Base-by-base conservation (phyloP, 78 protist genomes). In the Anaeramoeba flamelloides region DNA sequence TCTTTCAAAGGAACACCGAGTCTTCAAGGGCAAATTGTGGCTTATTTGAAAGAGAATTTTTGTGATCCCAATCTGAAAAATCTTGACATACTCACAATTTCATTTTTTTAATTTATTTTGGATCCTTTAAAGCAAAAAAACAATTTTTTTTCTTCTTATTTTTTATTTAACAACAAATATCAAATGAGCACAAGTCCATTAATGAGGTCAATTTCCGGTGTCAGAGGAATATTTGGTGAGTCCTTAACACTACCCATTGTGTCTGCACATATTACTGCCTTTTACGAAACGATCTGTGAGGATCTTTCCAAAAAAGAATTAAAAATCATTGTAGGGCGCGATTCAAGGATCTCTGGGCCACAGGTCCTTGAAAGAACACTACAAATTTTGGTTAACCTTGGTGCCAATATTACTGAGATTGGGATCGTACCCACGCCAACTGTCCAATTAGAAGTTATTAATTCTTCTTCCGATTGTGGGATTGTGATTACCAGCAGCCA, bases 401-500 rank as follows among this genome's bases (percentile, higher is more conserved):
- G 92, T 2, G 77, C 79, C 3, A 1, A 33, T 31, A 78, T 85
- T 31, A 1, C n/a, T 32, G 38, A 81, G 36, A 36, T 64, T 2
- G 87, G 79, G 2, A 75, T 85, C n/a, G 85, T 81, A 30, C 78
- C 84, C 1, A 85, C 87, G 39, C 87, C 87, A 31, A 81, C 84
- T 36, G 92, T n/a, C n/a, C n/a, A n/a, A n/a, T n/a, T n/a, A n/a
- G n/a, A n/a, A n/a, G n/a, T n/a, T n/a, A n/a, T n/a, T n/a, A n/a
- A n/a, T n/a, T n/a, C n/a, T n/a, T n/a, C n/a, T n/a, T n/a, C 83
- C 38, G 82, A 81, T 1, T 91, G 89, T 33, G 93, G 93, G 37
- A 87, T 90, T 41, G 88, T 90, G 36, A 82, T 90, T 8, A 90
- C 93, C 33, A 83, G 90, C 77, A 83, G 89, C 37, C 93, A 90